Conservation (phyloP, 352 stramenopile genomes). For the Globisporangium apiculatum region DNA sequence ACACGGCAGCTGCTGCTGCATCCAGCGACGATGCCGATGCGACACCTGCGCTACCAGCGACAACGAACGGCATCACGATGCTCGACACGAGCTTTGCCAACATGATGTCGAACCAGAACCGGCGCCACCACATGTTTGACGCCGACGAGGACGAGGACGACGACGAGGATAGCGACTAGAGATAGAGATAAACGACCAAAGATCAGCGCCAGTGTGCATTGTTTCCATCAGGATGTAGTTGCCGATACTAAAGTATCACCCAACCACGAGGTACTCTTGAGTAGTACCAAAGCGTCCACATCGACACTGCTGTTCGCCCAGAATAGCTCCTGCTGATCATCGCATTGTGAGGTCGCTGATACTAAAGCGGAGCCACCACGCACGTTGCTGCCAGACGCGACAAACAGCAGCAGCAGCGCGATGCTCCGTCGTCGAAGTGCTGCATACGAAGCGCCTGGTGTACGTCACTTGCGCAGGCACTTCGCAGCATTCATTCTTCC, state of each 20-base stretch:
- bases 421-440: constrained; percentile 13
- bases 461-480: background rate
- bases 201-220: background rate
- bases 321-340: too few relatives aligned
- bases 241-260: too few relatives aligned
- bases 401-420: background rate
- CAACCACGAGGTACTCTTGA: too few relatives aligned
- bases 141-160: constrained; percentile 47
- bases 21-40: constrained; percentile 15
- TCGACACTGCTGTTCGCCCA: too few relatives aligned
- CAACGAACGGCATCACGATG: constrained; percentile 54
- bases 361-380: too few relatives aligned
- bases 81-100: constrained; percentile 36
- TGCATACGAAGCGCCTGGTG: constrained; percentile 7
- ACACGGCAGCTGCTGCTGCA: constrained; percentile 1
- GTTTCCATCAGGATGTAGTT: too few relatives aligned
- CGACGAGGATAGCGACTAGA: constrained; percentile 32
- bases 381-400: too few relatives aligned
- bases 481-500: background rate
- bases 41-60: constrained; percentile 5
- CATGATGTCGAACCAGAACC: constrained; percentile 67
- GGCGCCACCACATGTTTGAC: constrained; percentile 55
- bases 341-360: too few relatives aligned
- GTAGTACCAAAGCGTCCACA: too few relatives aligned
- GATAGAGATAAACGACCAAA: constrained; percentile 23